Conservation (phyloP, 2,329 filamentous ascomycete genomes). For the Hypomyces rosellus region DNA sequence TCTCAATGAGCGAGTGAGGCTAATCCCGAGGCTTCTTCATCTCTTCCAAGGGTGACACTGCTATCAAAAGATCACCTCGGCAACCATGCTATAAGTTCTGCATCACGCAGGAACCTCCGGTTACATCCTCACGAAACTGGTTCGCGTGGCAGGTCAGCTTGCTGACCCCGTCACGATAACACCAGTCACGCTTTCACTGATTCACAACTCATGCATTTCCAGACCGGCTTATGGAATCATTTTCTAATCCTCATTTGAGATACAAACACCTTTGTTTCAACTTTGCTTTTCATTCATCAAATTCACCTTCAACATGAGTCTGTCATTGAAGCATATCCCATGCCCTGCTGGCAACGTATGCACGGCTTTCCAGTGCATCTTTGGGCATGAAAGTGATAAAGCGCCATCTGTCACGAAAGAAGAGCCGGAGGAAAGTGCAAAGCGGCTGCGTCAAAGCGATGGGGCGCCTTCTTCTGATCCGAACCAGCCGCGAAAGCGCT, state of each 20-base stretch:
- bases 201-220: too few species aligned
- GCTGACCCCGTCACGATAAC: neutral
- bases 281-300: neutral
- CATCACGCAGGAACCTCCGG: too few species aligned
- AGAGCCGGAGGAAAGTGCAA: neutral
- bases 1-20: too few species aligned
- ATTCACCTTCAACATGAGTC: conserved; percentile 25
- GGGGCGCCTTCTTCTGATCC: conserved; percentile 16
- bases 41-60: too few species aligned
- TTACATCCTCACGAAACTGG: too few species aligned
- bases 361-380: conserved; percentile 45
- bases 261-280: too few species aligned
- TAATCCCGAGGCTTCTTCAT: too few species aligned
- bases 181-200: too few species aligned
- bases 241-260: neutral
- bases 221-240: neutral
- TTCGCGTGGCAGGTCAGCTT: neutral
- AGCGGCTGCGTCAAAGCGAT: neutral
- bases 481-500: conserved; percentile 25
- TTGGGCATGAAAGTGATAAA: conserved; percentile 37
- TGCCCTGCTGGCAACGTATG: conserved; percentile 44
- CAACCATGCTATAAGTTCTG: too few species aligned
- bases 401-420: conserved; percentile 11
- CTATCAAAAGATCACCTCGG: too few species aligned
- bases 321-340: conserved; percentile 42